Percentiles rank a stretch among this genome's conserved stretches.
Evolutionary conservation across 1,284 basidiomycete species (phyloP).

Genomic region (Somion occarium): DNA sequence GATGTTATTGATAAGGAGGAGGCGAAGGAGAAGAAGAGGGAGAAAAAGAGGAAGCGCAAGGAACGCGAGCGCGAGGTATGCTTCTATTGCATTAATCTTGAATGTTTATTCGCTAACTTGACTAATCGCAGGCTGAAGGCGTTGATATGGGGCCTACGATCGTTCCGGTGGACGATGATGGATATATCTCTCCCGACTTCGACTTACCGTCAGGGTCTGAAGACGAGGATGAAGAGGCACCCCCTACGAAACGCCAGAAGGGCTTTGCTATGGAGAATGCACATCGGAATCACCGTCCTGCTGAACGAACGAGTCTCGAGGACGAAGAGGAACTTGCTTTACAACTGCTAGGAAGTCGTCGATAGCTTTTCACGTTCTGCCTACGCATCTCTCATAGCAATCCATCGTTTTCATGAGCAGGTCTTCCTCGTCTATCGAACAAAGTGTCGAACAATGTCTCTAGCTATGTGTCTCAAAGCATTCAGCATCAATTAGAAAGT

Average conservation of each 20-base stretch:
- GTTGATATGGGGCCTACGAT: constrained; percentile 23
- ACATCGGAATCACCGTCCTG: background rate
- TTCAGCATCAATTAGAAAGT: no score
- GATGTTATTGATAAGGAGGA: constrained; percentile 79
- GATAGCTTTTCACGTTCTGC: no score
- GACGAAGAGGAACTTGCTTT: constrained; percentile 2
- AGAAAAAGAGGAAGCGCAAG: constrained; percentile 83
- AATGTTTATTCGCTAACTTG: background rate
- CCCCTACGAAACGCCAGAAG: constrained; percentile 21
- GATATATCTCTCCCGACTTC: constrained; percentile 73
- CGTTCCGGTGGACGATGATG: constrained; percentile 46
- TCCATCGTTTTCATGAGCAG: no score
- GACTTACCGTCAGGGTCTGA: constrained; percentile 48
- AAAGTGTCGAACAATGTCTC: no score
- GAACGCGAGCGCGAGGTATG: constrained; percentile 72
- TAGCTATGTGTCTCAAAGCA: no score
- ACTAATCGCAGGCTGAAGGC: constrained; percentile 16
- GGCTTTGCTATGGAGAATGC: background rate
- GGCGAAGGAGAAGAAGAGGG: constrained; percentile 83
- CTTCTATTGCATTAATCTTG: constrained; percentile 9
- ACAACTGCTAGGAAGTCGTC: background rate
- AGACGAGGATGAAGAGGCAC: constrained; percentile 41
- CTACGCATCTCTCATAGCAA: no score
- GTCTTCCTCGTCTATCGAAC: no score
- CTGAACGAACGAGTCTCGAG: background rate